Evolutionary conservation across 768 basidiomycete genomes (phyloP), one percentile per base, ranked within the genome.

Genomic region (Dendrothele bispora): DNA sequence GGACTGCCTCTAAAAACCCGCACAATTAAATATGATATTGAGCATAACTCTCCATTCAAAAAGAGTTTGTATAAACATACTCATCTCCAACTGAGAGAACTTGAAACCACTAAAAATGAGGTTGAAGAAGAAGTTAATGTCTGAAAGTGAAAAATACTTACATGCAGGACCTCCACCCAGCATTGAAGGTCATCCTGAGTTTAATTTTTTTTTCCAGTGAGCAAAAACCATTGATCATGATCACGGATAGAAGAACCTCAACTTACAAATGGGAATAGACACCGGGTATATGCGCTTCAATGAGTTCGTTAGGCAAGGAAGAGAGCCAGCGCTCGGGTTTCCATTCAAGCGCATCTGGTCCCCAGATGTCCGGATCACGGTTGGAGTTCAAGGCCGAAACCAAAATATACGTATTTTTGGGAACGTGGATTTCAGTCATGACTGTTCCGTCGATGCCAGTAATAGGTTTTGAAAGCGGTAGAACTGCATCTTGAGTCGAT

Each of bases 161-260:
- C 70, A 73, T 73, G 58, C 72, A 73, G 28, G 72, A 63, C 36
- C 71, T 53, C 17, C 64, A 49, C 3, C 72, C 72, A 4, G 67
- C 72, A 17, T 70, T 56, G 53, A 74, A 74, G 12, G 73, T 71
- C 71, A 74, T 72, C 58, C 73, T 74, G n/a, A n/a, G n/a, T n/a
- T n/a, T n/a, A n/a, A n/a, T n/a, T n/a, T n/a, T n/a, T n/a, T n/a
- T 5, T 28, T 7, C 11, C 12, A 18, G 17, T 27, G 41, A 12
- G 20, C 35, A 17, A 34, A 40, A 37, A 12, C 21, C 18, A 25
- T 12, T 5, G 21, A 32, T 10, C 24, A 30, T 17, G 22, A 3
- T 11, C 28, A 3, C n/a, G 28, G 17, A 20, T 21, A 27, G n/a
- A 36, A n/a, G n/a, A n/a, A n/a, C n/a, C n/a, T n/a, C 22, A 11